Evolutionary conservation across 306 rosid genomes (phyloP).

Genomic region (Astragalus glycyphyllos): DNA sequence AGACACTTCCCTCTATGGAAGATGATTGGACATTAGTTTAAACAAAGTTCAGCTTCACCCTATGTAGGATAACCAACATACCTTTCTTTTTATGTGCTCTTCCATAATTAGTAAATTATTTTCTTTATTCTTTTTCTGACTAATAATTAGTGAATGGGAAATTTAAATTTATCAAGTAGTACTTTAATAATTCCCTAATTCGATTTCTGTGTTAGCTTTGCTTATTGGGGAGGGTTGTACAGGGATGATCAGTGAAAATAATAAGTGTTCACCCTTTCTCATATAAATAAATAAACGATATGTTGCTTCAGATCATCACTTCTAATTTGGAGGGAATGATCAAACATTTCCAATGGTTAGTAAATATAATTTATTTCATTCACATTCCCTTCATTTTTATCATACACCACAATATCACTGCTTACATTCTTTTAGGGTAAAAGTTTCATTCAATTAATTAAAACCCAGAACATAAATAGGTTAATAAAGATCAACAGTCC

Average conservation of each 20-base stretch:
- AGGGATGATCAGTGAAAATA: constrained; percentile 21
- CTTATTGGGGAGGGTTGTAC: constrained; percentile 24
- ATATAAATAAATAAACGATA: background rate
- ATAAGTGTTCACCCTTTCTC: constrained; percentile 14
- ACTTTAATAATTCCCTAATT: background rate
- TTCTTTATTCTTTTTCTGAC: constrained; percentile 3
- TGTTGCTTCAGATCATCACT: constrained; percentile 7
- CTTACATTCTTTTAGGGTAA: no score
- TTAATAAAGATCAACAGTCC: no score
- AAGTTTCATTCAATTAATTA: no score
- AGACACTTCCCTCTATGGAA: constrained; percentile 45
- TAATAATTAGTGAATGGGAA: constrained; percentile 1
- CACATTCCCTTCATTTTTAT: no score
- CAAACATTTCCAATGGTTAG: no score
- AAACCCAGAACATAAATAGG: no score
- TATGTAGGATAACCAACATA: constrained; percentile 13
- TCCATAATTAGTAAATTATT: constrained; percentile 62
- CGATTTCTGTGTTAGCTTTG: constrained; percentile 1
- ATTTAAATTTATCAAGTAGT: constrained; percentile 12
- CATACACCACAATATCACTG: no score
- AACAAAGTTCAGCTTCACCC: constrained; percentile 34
- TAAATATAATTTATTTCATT: no score
- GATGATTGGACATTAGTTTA: constrained; percentile 73
- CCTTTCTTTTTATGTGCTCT: constrained; percentile 4
- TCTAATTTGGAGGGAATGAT: no score